Conservation (phyloP, 2,329 filamentous ascomycete genomes). For the Ascochyta clinopodiicola region DNA sequence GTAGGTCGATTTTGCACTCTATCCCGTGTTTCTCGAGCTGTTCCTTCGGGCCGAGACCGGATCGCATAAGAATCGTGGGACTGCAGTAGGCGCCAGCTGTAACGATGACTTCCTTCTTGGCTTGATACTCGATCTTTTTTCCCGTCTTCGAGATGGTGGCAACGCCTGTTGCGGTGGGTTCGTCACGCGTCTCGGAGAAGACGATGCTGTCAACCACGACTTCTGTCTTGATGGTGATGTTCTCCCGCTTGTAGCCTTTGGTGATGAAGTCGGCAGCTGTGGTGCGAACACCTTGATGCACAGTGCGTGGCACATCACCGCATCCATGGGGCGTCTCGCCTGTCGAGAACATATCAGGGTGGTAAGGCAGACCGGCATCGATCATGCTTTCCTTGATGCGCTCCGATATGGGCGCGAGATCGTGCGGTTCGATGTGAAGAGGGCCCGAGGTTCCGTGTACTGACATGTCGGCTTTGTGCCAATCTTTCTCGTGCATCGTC, state of each 20-base stretch:
- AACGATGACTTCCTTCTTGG: conserved; percentile 44
- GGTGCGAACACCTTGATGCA: conserved; percentile 38
- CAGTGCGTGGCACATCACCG: conserved; percentile 40
- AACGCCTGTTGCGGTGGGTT: conserved; percentile 57
- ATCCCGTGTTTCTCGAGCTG: conserved; percentile 63
- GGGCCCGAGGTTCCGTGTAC: conserved; percentile 58
- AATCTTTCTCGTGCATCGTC: conserved; percentile 64
- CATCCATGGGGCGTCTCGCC: conserved; percentile 43
- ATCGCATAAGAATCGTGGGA: conserved; percentile 54
- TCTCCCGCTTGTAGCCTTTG: conserved; percentile 48
- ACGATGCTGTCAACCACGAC: conserved; percentile 54
- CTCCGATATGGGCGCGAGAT: conserved; percentile 65
- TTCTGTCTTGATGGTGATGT: conserved; percentile 44
- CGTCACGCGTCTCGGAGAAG: conserved; percentile 44
- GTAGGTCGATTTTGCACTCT: conserved; percentile 59
- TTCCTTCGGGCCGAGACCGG: conserved; percentile 63
- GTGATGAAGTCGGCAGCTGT: conserved; percentile 49
- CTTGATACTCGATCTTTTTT: conserved; percentile 42
- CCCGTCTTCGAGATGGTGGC: conserved; percentile 53
- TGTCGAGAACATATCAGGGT: conserved; percentile 66
- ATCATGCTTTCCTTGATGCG: conserved; percentile 62
- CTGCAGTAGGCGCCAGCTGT: conserved; percentile 44
- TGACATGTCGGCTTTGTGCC: conserved; percentile 59
- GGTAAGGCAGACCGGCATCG: conserved; percentile 61
- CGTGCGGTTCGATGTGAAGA: conserved; percentile 64